Conservation (phyloP, 2,329 filamentous ascomycete genomes). For the Aplosporella prunicola region DNA sequence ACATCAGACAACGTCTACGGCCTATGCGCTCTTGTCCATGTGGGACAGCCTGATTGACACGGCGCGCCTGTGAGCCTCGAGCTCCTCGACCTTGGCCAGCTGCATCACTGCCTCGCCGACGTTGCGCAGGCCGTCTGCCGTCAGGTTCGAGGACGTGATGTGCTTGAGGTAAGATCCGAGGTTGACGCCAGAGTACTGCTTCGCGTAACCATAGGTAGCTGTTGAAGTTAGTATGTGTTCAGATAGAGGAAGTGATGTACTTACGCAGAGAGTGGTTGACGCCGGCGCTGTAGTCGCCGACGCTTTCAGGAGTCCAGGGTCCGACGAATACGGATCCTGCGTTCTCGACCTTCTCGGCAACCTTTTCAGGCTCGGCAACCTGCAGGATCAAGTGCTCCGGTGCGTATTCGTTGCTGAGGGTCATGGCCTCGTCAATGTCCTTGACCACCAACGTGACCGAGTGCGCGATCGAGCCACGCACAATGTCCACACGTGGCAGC, state of each 20-base stretch:
- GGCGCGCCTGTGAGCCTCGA: slow-evolving; percentile 81
- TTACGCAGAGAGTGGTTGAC: slow-evolving; percentile 96
- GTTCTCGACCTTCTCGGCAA: slow-evolving; percentile 75
- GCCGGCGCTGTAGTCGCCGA: slow-evolving; percentile 94
- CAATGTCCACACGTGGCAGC: slow-evolving; percentile 85
- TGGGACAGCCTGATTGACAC: slow-evolving; percentile 52
- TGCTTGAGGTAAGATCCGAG: slow-evolving; percentile 94
- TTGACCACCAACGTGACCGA: slow-evolving; percentile 74
- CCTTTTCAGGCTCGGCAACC: slow-evolving; percentile 62
- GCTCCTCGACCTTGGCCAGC: slow-evolving; percentile 83
- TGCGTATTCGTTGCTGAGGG: slow-evolving; percentile 85
- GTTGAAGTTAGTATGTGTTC: background rate
- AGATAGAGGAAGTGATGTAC: slow-evolving; percentile 30
- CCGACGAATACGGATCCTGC: slow-evolving; percentile 95
- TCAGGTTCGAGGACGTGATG: slow-evolving; percentile 90
- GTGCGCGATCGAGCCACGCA: slow-evolving; percentile 81
- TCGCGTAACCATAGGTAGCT: slow-evolving; percentile 97
- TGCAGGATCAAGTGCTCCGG: slow-evolving; percentile 96
- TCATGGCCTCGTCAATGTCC: slow-evolving; percentile 66
- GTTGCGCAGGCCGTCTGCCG: slow-evolving; percentile 71
- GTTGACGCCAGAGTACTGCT: slow-evolving; percentile 97
- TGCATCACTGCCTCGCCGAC: slow-evolving; percentile 89
- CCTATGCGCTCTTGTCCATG: too few relatives aligned
- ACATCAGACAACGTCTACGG: too few relatives aligned
- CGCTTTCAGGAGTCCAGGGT: slow-evolving; percentile 92